Evolutionary conservation across 2,329 filamentous ascomycete genomes (phyloP).

Genomic region (Penicillium thymicola): DNA sequence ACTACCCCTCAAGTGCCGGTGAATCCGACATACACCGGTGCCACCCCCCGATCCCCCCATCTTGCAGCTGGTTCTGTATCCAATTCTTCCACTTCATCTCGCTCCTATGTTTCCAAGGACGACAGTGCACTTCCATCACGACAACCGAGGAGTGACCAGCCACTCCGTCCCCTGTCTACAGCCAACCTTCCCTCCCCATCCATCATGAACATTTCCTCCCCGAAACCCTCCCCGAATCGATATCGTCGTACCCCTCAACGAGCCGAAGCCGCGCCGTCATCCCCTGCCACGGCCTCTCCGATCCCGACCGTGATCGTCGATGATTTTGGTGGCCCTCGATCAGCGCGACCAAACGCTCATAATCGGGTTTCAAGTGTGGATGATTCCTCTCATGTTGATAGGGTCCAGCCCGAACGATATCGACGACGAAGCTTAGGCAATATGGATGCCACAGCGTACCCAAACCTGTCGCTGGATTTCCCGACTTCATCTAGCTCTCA

Average conservation of each 20-base stretch:
- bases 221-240: constrained; percentile 73
- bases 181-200: constrained; percentile 53
- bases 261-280: constrained; percentile 44
- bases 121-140: constrained; percentile 46
- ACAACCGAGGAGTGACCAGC: constrained; percentile 35
- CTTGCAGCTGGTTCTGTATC: constrained; percentile 54
- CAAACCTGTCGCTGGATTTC: constrained; percentile 33
- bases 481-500: constrained; percentile 33
- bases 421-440: constrained; percentile 79
- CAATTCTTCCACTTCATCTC: constrained; percentile 49
- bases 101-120: constrained; percentile 48
- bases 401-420: constrained; percentile 65
- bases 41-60: constrained; percentile 40
- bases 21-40: constrained; percentile 29
- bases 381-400: constrained; percentile 59
- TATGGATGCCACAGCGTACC: constrained; percentile 47
- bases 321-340: constrained; percentile 42
- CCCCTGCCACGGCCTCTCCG: constrained; percentile 5
- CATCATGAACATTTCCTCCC: constrained; percentile 47
- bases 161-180: constrained; percentile 44
- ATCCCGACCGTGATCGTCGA: constrained; percentile 29
- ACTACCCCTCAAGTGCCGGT: constrained; percentile 42
- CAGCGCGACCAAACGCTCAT: constrained; percentile 48
- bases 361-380: constrained; percentile 63
- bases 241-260: constrained; percentile 69